Conservation (phyloP, 768 basidiomycete species). For the Hygrophorus russula region DNA sequence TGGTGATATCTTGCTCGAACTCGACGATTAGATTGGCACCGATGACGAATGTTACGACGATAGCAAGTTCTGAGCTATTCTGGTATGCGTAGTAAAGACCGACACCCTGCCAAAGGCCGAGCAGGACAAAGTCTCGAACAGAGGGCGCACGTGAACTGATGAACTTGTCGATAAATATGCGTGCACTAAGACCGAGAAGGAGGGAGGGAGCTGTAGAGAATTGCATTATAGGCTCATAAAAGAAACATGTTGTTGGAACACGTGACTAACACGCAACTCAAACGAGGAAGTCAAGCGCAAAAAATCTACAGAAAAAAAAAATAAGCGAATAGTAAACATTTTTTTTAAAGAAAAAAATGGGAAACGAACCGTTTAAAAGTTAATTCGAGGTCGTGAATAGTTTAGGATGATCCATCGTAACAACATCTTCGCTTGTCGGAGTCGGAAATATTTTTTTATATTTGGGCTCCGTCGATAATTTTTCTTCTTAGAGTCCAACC, state of each 20-base stretch:
- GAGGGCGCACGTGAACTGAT: constrained; percentile 34
- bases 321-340: background rate
- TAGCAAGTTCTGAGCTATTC: constrained; percentile 39
- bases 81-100: constrained; percentile 57
- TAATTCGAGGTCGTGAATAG: too few relatives aligned
- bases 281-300: too few relatives aligned
- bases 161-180: constrained; percentile 53
- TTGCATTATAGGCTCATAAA: constrained; percentile 19
- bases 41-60: constrained; percentile 47
- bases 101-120: constrained; percentile 68
- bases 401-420: too few relatives aligned
- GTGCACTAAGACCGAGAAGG: constrained; percentile 64
- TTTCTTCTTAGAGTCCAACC: too few relatives aligned
- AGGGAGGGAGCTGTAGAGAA: constrained; percentile 52
- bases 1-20: constrained; percentile 44
- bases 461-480: too few relatives aligned
- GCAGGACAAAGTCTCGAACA: constrained; percentile 50
- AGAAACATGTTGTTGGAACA: too few relatives aligned
- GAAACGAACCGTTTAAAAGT: too few relatives aligned
- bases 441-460: too few relatives aligned
- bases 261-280: too few relatives aligned
- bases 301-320: background rate
- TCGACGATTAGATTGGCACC: constrained; percentile 54
- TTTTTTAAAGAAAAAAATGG: too few relatives aligned
- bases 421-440: too few relatives aligned